Base-by-base conservation (phyloP, 116 monocot species). In the Papilionanthe hybrid region DNA sequence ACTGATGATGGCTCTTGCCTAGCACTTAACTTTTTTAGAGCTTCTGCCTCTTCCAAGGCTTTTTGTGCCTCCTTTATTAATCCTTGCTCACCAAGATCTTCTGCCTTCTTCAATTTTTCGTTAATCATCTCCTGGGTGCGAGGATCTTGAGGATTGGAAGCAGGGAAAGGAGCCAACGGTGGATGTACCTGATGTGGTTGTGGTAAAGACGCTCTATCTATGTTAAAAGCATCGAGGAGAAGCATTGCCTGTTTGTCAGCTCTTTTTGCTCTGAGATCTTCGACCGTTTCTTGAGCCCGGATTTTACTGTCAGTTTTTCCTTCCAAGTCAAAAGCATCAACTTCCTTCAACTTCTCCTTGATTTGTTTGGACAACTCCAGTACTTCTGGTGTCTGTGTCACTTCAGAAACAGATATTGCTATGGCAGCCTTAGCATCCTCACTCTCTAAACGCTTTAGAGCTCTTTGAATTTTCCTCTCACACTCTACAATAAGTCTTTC, bases 401-500 rank as follows among this genome's bases (percentile, higher is more conserved):
- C 94, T 72, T 94, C 87, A 63, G 97, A 88, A 18, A 98, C 97
- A 79, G 97, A 98, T 87, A 98, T 98, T 29, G 94, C 97, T 81
- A 98, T 85, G 58, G 97, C 97, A 87, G 97, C 97, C 53, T 98
- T 98, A 72, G 97, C 97, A 86, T 98, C 97, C 50, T 98, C 97
- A 11, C 92, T 94, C 37, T 89, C 91, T 25, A 98, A 45, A 27
- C 97, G 94, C 83, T 94, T 94, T 17, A 98, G 90, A 22, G 97
- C 97, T 86, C 97, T 85, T 67, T 98, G 97, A 76, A 98, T 98
- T 86, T 98, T 98, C 76, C 97, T 89, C 79, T 98, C 45, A 56
- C 97, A 98, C 82, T 98, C 97, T 74, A 98, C 84, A 79, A 98
- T 98, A 50, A 98, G 83, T 74, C 91, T 91, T 79, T 98, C 94